These are phyloP conservation scores for Mortierella sp. DNA, from an alignment of 371 early-diverging fungal species.

Conservation along the genomic window DNA sequence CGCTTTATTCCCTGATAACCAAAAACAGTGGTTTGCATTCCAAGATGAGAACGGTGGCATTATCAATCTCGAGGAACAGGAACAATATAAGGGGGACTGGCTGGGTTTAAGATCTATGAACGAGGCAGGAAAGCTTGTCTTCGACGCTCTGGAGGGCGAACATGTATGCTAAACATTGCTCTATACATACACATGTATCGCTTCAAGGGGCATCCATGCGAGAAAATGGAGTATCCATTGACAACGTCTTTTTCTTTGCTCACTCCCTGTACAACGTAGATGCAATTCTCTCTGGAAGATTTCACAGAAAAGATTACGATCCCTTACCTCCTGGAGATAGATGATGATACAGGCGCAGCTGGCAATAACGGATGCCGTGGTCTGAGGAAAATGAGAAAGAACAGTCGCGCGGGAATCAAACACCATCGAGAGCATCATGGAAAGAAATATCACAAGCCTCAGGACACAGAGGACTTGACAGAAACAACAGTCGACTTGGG, in stretches of 20 bases:
- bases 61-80: slow-evolving; percentile 67
- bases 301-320: slow-evolving; percentile 59
- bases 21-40: slow-evolving; percentile 80
- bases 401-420: no score
- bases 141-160: slow-evolving; percentile 71
- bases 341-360: slow-evolving; percentile 1
- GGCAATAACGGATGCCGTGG: background rate
- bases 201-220: no score
- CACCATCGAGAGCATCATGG: no score
- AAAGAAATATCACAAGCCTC: no score
- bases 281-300: slow-evolving; percentile 68
- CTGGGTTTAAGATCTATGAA: slow-evolving; percentile 75
- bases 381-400: background rate
- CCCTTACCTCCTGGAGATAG: slow-evolving; percentile 61
- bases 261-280: no score
- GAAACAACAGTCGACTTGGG: no score
- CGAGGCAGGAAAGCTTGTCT: slow-evolving; percentile 64
- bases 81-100: slow-evolving; percentile 76
- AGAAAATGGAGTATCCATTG: no score
- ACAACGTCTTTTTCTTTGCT: background rate
- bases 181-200: no score
- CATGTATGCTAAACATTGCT: slow-evolving; percentile 68
- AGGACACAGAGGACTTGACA: no score
- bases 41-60: slow-evolving; percentile 63
- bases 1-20: background rate